phyloP scores from a whole-genome alignment of 345 rosid species.

The Acer yangbiense region DNA sequence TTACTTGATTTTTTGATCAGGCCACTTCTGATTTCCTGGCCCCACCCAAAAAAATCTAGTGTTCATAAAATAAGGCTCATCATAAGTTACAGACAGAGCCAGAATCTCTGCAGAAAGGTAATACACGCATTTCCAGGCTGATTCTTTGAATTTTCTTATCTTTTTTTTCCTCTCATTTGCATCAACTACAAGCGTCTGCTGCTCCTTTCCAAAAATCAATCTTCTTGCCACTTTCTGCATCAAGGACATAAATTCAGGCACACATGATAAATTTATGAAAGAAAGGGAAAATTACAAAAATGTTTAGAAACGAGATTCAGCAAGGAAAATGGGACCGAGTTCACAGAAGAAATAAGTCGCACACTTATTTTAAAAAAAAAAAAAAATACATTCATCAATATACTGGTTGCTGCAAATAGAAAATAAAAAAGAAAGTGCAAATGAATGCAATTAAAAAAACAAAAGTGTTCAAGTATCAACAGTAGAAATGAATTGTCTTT shows the following conservation, averaged over 20 bases:
- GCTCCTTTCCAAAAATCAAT: conserved; percentile 57
- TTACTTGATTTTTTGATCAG: conserved; percentile 85
- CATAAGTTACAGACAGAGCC: conserved; percentile 69
- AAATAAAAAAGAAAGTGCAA: conserved; percentile 1
- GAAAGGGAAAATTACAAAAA: conserved; percentile 10
- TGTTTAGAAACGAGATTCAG: not conserved
- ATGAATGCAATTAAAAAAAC: not conserved
- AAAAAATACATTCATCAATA: not conserved
- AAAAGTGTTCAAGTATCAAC: not conserved
- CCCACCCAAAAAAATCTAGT: conserved; percentile 90
- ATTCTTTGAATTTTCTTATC: conserved; percentile 86
- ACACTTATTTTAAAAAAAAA: not conserved
- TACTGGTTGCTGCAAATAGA: not conserved
- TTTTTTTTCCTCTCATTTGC: conserved; percentile 49
- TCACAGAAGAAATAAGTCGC: not conserved
- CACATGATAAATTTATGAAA: not conserved
- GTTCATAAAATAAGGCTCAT: conserved; percentile 87
- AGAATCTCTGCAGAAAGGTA: conserved; percentile 83
- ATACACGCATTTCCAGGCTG: conserved; percentile 93
- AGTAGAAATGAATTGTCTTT: not conserved
- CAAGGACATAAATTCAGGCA: conserved; percentile 16
- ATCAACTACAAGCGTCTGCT: conserved; percentile 25
- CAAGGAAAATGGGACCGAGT: not conserved
- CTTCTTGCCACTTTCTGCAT: conserved; percentile 63
- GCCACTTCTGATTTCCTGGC: conserved; percentile 95